A percentile compares a stretch with the other conserved stretches of the same genome.
These are phyloP conservation scores for Fusarium sororula DNA, from an alignment of 2,329 filamentous ascomycete species.

Conservation along the genomic window DNA sequence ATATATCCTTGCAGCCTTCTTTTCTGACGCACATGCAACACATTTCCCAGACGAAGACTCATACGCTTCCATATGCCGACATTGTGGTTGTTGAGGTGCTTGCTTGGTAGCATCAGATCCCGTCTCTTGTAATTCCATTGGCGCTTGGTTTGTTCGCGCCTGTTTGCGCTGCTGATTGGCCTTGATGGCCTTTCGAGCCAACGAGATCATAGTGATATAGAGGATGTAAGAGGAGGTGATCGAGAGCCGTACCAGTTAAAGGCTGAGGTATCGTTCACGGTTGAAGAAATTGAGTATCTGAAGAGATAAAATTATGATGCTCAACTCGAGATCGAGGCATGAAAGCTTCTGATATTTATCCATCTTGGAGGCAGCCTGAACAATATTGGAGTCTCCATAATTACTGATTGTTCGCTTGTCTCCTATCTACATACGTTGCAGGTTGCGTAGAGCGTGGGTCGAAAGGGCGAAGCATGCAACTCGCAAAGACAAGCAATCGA, in stretches of 20 bases:
- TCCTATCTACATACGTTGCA: neutral
- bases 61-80: slow-evolving; percentile 32
- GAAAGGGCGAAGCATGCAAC: neutral
- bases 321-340: neutral
- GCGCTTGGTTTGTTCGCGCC: neutral
- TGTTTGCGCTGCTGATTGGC: slow-evolving; percentile 4
- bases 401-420: neutral
- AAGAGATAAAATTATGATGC: neutral
- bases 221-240: neutral
- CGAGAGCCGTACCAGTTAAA: neutral
- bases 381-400: neutral
- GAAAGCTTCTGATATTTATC: slow-evolving; percentile 1
- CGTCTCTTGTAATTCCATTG: slow-evolving; percentile 5
- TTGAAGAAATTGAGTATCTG: neutral
- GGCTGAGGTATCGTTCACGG: neutral
- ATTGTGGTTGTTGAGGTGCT: slow-evolving; percentile 22
- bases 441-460: neutral
- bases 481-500: slow-evolving; percentile 18
- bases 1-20: slow-evolving; percentile 51
- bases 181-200: slow-evolving; percentile 22
- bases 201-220: slow-evolving; percentile 17
- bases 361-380: neutral
- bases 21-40: slow-evolving; percentile 46
- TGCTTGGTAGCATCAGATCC: neutral
- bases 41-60: slow-evolving; percentile 37